These are phyloP conservation scores for Musa troglodytarum DNA, from an alignment of 176 grass and related monocot species.

Conservation along the genomic window DNA sequence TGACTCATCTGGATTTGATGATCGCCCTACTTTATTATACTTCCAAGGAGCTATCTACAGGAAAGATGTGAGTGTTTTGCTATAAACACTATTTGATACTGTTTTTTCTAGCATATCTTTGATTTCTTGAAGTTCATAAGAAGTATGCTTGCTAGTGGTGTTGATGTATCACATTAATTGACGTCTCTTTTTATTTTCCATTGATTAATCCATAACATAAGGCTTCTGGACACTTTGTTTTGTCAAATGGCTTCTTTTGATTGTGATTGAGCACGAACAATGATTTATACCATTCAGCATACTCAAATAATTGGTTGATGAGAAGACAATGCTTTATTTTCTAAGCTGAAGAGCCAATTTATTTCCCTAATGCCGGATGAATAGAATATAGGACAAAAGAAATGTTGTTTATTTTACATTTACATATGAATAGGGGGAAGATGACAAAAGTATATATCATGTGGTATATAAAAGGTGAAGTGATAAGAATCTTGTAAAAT, in stretches of 20 bases:
- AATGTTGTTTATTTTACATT: not conserved
- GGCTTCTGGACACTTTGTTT: not conserved
- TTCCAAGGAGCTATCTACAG: constrained; percentile 90
- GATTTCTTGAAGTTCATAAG: too few relatives aligned
- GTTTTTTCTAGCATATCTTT: not conserved
- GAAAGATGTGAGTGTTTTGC: constrained; percentile 62
- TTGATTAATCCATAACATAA: not conserved
- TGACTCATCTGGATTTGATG: constrained; percentile 59
- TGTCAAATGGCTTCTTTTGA: not conserved
- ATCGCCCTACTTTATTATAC: constrained; percentile 53
- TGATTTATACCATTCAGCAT: not conserved
- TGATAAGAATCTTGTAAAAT: too few relatives aligned
- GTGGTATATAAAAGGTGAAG: too few relatives aligned
- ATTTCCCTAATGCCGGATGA: not conserved
- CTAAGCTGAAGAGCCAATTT: too few relatives aligned
- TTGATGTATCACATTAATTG: not conserved
- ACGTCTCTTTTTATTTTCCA: not conserved
- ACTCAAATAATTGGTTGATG: not conserved
- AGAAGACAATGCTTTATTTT: not conserved
- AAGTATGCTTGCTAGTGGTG: too few relatives aligned
- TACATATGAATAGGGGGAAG: not conserved
- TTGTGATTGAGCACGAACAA: not conserved
- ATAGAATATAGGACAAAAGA: not conserved
- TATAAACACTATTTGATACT: not conserved
- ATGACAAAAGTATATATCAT: too few relatives aligned